Base-by-base conservation (phyloP, 2,329 filamentous ascomycete genomes). In the Huntiella moniliformis region DNA sequence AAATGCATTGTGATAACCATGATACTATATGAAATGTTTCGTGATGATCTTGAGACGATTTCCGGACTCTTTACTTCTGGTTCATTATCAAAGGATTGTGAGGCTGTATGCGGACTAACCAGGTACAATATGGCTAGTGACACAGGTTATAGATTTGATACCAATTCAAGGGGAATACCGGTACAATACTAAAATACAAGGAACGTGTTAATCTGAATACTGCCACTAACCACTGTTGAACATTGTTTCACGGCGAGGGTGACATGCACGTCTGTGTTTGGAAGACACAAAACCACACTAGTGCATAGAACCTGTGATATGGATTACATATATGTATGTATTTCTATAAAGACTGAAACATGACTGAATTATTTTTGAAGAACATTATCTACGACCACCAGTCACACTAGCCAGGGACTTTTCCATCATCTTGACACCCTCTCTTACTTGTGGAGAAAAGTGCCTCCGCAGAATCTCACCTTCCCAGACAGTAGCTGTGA, bases 401-500 rank as follows among this genome's bases (percentile, higher is more conserved):
- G 38, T 48, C 15, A 33, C 37, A 16, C 54, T 54, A 4, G 57
- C 59, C 55, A 83, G 63, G 39, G 67, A 68, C 67, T 82, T 84
- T 58, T 86, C 80, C 57, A 87, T 64, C 38, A 71, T 61, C 59
- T 72, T 71, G 4, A 82, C 66, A 1, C 79, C 80, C 56, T 93
- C 84, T 53, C 84, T 71, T 1, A 98, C 81, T 56, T 79, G 79
- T 5, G 87, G 88, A 54, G 82, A 86, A 59, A 82, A 98, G 63
- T 98, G 91, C 53, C 73, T 71, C 57, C 79, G 70, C 54, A 98
- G 60, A 48, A 98, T 58, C 64, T 96, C 91, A 0, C 84, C 86
- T 59, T 96, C 91, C 91, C 88, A 98, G 1, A 92, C 71, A 0
- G 85, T 95, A 4, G 78, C 76, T 0, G 87, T 82, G 61, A 91